phyloP scores from a whole-genome alignment of 192 early-diverging fungal genomes.

The Coemansia sp. region DNA sequence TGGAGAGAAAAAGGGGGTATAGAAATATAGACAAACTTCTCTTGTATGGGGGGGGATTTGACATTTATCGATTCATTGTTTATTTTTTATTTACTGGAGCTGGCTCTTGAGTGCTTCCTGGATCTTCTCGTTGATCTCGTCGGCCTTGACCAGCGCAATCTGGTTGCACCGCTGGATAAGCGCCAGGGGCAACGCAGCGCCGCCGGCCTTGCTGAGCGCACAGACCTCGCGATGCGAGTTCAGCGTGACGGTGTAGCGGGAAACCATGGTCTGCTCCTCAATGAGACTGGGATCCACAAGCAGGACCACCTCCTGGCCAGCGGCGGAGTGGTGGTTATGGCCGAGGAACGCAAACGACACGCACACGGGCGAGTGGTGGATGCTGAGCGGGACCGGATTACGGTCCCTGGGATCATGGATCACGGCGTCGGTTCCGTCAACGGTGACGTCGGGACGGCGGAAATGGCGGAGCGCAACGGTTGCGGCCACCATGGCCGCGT shows the following conservation, averaged over 20 bases:
- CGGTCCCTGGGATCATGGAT: slow-evolving; percentile 80
- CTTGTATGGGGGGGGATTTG: too few relatives aligned
- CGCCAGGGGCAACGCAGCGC: slow-evolving; percentile 71
- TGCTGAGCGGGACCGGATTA: slow-evolving; percentile 89
- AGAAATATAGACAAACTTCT: too few relatives aligned
- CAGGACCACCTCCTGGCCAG: too few relatives aligned
- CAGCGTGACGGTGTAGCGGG: slow-evolving; percentile 84
- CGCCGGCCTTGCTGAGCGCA: slow-evolving; percentile 88
- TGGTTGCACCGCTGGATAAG: slow-evolving; percentile 81
- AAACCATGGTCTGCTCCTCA: slow-evolving; percentile 85
- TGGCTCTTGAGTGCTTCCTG: slow-evolving; percentile 65
- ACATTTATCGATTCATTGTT: too few relatives aligned
- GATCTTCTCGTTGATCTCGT: slow-evolving; percentile 74
- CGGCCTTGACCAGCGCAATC: slow-evolving; percentile 65
- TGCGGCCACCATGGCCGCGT: slow-evolving; percentile 88
- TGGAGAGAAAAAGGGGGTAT: too few relatives aligned
- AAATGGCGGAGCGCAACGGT: slow-evolving; percentile 90
- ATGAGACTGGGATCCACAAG: slow-evolving; percentile 83
- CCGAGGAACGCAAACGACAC: slow-evolving; percentile 93
- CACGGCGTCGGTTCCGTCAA: slow-evolving; percentile 88
- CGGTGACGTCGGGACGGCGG: slow-evolving; percentile 90
- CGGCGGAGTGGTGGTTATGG: slow-evolving; percentile 50
- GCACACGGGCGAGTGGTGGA: slow-evolving; percentile 95
- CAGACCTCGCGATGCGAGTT: slow-evolving; percentile 94
- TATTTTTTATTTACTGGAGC: too few relatives aligned